These are phyloP conservation scores for Neofusicoccum kwambonambiense DNA, from an alignment of 2,329 filamentous ascomycete genomes.

Conservation along the genomic window DNA sequence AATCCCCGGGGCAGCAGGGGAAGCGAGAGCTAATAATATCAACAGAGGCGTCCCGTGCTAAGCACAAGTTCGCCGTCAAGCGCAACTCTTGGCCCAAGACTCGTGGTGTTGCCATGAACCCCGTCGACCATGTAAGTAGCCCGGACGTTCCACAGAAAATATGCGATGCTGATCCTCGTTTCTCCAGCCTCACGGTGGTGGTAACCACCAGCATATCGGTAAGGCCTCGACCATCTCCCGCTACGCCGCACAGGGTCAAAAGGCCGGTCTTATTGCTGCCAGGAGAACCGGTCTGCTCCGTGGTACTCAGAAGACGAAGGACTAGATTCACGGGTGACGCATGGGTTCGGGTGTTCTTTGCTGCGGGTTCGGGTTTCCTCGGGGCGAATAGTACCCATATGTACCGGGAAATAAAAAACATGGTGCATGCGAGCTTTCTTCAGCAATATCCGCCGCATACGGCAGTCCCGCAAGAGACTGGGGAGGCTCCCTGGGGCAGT, in stretches of 20 bases:
- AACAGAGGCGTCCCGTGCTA: constrained; percentile 95
- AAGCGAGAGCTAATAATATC: constrained; percentile 40
- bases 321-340: constrained; percentile 44
- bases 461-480: neutral
- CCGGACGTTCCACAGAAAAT: constrained; percentile 20
- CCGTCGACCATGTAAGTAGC: constrained; percentile 81
- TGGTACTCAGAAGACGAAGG: constrained; percentile 99
- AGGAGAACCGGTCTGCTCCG: constrained; percentile 99
- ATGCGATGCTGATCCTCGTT: constrained; percentile 30
- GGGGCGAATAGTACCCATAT: constrained; percentile 20
- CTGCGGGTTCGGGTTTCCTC: constrained; percentile 20
- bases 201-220: constrained; percentile 99
- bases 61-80: constrained; percentile 99
- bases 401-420: constrained; percentile 20
- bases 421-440: constrained; percentile 18
- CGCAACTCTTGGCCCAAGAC: constrained; percentile 99
- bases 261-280: constrained; percentile 99
- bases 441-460: constrained; percentile 1
- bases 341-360: constrained; percentile 23
- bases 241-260: constrained; percentile 97
- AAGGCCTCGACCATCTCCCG: constrained; percentile 99
- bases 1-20: constrained; percentile 12
- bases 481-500: neutral
- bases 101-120: constrained; percentile 99
- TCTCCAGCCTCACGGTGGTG: constrained; percentile 57